These are phyloP conservation scores for Bipolaris bicolor DNA, from an alignment of 2,329 filamentous ascomycete species.

Conservation along the genomic window DNA sequence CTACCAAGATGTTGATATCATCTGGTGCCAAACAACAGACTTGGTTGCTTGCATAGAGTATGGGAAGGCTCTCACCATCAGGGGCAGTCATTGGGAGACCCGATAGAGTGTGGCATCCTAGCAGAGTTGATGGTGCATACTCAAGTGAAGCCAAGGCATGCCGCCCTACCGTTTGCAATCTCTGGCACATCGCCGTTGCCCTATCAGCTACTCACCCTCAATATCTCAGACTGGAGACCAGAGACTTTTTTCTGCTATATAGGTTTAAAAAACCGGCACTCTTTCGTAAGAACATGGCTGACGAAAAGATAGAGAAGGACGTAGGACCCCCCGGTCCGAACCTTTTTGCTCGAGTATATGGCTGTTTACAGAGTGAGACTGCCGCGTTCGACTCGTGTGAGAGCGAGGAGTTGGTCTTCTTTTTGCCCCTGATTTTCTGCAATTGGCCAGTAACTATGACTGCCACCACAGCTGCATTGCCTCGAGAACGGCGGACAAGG, in stretches of 20 bases:
- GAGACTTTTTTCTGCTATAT: not conserved
- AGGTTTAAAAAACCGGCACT: not conserved
- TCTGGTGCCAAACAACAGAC: too few relatives aligned
- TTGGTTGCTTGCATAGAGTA: too few relatives aligned
- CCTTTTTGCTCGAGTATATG: not conserved
- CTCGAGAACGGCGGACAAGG: not conserved
- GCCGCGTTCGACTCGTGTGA: not conserved
- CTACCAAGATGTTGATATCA: too few relatives aligned
- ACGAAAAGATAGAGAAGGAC: not conserved
- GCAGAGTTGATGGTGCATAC: too few relatives aligned
- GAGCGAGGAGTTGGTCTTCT: not conserved
- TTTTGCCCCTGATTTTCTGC: not conserved
- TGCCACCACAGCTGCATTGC: not conserved
- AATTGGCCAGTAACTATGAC: not conserved
- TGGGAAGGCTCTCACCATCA: too few relatives aligned
- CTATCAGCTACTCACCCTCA: not conserved
- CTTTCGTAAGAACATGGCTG: not conserved
- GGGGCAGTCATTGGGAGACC: too few relatives aligned
- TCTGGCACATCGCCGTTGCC: not conserved
- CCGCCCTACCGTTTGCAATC: not conserved
- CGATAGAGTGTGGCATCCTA: too few relatives aligned
- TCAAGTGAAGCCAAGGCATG: not conserved
- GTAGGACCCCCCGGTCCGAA: constrained; percentile 4
- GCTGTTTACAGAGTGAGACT: not conserved
- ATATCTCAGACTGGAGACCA: not conserved